Conservation (phyloP, 345 rosid species). For the Linum lewisii region DNA sequence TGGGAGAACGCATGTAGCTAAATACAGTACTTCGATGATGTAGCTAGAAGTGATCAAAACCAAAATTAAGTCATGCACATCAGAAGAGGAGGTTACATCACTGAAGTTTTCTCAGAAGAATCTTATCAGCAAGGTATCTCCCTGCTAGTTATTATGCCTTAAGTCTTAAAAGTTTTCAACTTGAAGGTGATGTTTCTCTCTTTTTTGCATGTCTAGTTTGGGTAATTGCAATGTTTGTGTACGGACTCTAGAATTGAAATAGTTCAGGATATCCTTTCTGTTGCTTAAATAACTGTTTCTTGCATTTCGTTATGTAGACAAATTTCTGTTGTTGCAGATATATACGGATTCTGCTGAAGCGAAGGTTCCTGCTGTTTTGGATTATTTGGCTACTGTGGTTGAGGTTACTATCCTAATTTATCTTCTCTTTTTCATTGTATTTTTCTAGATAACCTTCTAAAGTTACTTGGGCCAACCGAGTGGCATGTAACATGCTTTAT, state of each 20-base stretch:
- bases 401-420: slow-evolving; percentile 47
- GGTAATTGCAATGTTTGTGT: not conserved
- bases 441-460: not conserved
- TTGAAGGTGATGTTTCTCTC: not conserved
- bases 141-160: not conserved
- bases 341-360: slow-evolving; percentile 88
- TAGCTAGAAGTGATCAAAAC: slow-evolving; percentile 66
- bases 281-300: not conserved
- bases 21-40: slow-evolving; percentile 16
- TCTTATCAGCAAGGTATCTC: slow-evolving; percentile 69
- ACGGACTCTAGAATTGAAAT: too few relatives aligned
- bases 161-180: not conserved
- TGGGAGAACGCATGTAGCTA: slow-evolving; percentile 7
- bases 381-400: slow-evolving; percentile 65
- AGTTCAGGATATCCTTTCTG: too few relatives aligned
- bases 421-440: not conserved
- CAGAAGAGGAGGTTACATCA: slow-evolving; percentile 63
- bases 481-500: too few relatives aligned
- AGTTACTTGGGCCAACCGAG: too few relatives aligned
- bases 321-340: slow-evolving; percentile 38
- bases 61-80: slow-evolving; percentile 52
- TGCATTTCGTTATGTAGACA: not conserved
- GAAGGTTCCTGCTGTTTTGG: slow-evolving; percentile 84
- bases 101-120: slow-evolving; percentile 70
- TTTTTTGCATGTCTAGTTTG: too few relatives aligned